phyloP scores from a whole-genome alignment of 2,329 filamentous ascomycete species.

The Diaporthe destruens region DNA sequence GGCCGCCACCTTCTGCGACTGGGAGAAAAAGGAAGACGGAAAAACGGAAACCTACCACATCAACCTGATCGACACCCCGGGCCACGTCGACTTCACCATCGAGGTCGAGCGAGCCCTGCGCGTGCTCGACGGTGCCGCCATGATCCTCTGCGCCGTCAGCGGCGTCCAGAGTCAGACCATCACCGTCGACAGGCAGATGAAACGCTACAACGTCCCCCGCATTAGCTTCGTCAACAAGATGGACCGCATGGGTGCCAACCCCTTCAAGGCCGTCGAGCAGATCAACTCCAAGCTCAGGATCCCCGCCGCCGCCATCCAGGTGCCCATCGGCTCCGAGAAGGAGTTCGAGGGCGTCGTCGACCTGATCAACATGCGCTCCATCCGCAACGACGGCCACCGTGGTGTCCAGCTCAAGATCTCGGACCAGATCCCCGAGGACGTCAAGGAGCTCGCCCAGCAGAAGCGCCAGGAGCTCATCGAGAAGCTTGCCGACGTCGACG shows the following conservation, averaged over 20 bases:
- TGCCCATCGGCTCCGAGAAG: slow-evolving; percentile 94
- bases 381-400: slow-evolving; percentile 89
- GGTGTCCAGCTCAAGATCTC: slow-evolving; percentile 82
- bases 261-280: slow-evolving; percentile 96
- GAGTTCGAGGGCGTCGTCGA: slow-evolving; percentile 94
- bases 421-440: slow-evolving; percentile 85
- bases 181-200: slow-evolving; percentile 98
- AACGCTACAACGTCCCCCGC: slow-evolving; percentile 94
- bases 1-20: slow-evolving; percentile 97
- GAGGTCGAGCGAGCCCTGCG: slow-evolving; percentile 96
- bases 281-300: slow-evolving; percentile 97
- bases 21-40: slow-evolving; percentile 87
- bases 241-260: slow-evolving; percentile 98
- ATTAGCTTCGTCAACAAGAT: slow-evolving; percentile 99
- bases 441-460: slow-evolving; percentile 82
- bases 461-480: slow-evolving; percentile 90
- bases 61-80: slow-evolving; percentile 98
- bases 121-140: slow-evolving; percentile 95
- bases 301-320: slow-evolving; percentile 90
- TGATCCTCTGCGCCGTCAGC: slow-evolving; percentile 98
- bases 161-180: slow-evolving; percentile 98
- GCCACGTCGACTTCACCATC: slow-evolving; percentile 99
- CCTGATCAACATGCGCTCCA: slow-evolving; percentile 89
- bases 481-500: slow-evolving; percentile 95
- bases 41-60: slow-evolving; percentile 94